Evolutionary conservation across 495 filamentous ascomycete genomes (phyloP).

Genomic region (Astrothelium subdiscretum): DNA sequence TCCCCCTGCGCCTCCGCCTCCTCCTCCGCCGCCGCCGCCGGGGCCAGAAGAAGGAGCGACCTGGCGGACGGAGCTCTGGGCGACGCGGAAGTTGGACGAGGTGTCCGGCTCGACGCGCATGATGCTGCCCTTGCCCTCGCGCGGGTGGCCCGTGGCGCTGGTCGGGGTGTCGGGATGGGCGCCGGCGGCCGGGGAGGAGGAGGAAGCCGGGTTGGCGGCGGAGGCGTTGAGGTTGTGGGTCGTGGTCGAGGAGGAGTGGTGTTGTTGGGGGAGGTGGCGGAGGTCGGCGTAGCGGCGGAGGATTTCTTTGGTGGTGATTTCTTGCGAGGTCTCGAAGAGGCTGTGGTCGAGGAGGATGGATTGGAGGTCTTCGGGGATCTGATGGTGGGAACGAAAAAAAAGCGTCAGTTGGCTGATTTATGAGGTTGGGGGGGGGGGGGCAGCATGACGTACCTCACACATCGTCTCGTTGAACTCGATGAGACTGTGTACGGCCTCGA

Average conservation of each 20-base stretch:
- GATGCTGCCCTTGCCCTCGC: conserved; percentile 1
- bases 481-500: conserved; percentile 78
- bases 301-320: conserved; percentile 95
- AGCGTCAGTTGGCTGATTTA: too few species aligned
- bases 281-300: conserved; percentile 34
- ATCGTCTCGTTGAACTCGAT: conserved; percentile 92
- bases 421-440: conserved; percentile 1
- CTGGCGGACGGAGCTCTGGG: background rate
- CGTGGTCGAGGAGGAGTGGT: conserved; percentile 6
- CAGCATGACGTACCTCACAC: conserved; percentile 65
- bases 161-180: background rate
- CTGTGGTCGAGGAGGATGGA: conserved; percentile 71
- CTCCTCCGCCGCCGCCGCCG: background rate
- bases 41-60: background rate
- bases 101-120: conserved; percentile 1
- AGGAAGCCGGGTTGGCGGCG: conserved; percentile 2
- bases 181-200: conserved; percentile 4
- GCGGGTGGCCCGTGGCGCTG: background rate
- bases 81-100: background rate
- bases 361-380: conserved; percentile 90
- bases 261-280: background rate
- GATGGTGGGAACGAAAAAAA: conserved; percentile 4
- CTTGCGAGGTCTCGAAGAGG: conserved; percentile 66
- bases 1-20: background rate
- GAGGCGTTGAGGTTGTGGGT: conserved; percentile 9